phyloP scores from a whole-genome alignment of 78 protist genomes.

The Dictyostelium firmibasis region DNA sequence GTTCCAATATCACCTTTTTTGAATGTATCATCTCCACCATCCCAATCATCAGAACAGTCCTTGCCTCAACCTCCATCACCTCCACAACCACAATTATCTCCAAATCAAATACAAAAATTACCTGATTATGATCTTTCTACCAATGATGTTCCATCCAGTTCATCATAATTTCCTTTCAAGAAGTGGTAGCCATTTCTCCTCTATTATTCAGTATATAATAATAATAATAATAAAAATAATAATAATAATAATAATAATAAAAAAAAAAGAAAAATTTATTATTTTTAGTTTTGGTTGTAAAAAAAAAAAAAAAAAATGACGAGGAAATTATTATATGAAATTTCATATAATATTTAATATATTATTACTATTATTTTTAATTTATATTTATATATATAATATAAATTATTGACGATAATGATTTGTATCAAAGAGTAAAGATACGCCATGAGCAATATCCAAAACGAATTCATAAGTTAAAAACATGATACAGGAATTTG shows the following conservation, averaged over 20 bases:
- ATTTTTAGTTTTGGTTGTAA: too few relatives aligned
- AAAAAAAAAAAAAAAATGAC: too few relatives aligned
- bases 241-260: too few relatives aligned
- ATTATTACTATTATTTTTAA: too few relatives aligned
- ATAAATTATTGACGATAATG: neutral
- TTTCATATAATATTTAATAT: too few relatives aligned
- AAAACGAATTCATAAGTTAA: constrained; percentile 80
- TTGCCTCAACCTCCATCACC: neutral
- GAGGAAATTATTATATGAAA: too few relatives aligned
- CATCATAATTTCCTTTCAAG: neutral
- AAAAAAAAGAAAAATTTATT: too few relatives aligned
- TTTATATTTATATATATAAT: too few relatives aligned
- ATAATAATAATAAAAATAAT: neutral
- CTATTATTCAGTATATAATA: too few relatives aligned
- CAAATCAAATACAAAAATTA: neutral
- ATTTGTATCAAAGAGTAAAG: neutral
- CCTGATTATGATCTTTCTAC: neutral
- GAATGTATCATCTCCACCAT: too few relatives aligned
- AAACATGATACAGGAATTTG: constrained; percentile 89
- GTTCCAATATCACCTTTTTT: too few relatives aligned
- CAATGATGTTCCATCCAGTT: neutral
- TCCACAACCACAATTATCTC: neutral
- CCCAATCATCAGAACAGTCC: neutral
- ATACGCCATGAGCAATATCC: neutral
- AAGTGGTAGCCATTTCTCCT: neutral